A percentile compares a stretch with the other conserved stretches of the same genome.
These are phyloP conservation scores for Leptodermis oblonga DNA, from an alignment of 257 asterid genomes.

Conservation along the genomic window DNA sequence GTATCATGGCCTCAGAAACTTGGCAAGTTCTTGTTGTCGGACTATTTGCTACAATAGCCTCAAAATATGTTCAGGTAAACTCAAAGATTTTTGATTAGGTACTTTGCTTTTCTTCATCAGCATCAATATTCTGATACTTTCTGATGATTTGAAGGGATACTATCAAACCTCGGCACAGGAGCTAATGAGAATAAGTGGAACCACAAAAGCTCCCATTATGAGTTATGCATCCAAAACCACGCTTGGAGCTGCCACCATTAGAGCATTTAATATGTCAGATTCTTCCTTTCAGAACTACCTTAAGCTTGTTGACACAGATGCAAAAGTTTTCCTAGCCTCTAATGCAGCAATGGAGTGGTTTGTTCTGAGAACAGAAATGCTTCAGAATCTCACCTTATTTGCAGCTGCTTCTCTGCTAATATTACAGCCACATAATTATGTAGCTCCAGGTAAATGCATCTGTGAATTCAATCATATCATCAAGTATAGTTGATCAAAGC, in stretches of 20 bases:
- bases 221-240: conserved; percentile 72
- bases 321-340: conserved; percentile 57
- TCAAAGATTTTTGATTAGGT: too few relatives aligned
- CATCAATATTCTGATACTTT: too few relatives aligned
- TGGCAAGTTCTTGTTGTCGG: conserved; percentile 87
- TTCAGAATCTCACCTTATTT: conserved; percentile 63
- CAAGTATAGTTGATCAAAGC: too few relatives aligned
- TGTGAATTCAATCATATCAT: too few relatives aligned
- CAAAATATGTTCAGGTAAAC: conserved; percentile 75
- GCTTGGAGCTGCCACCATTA: conserved; percentile 60
- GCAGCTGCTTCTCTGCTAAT: conserved; percentile 54
- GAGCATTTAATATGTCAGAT: conserved; percentile 54
- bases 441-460: conserved; percentile 63
- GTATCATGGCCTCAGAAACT: conserved; percentile 58
- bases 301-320: conserved; percentile 58
- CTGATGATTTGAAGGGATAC: too few relatives aligned
- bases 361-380: conserved; percentile 61
- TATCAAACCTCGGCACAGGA: conserved; percentile 73
- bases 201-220: conserved; percentile 86
- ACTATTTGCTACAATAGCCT: conserved; percentile 42
- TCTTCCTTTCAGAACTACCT: conserved; percentile 54
- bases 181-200: too few relatives aligned
- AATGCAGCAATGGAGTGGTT: conserved; percentile 71
- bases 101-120: too few relatives aligned
- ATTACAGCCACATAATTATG: conserved; percentile 37